Base-by-base conservation (phyloP, 2,329 filamentous ascomycete genomes). In the Penicillium sp. region DNA sequence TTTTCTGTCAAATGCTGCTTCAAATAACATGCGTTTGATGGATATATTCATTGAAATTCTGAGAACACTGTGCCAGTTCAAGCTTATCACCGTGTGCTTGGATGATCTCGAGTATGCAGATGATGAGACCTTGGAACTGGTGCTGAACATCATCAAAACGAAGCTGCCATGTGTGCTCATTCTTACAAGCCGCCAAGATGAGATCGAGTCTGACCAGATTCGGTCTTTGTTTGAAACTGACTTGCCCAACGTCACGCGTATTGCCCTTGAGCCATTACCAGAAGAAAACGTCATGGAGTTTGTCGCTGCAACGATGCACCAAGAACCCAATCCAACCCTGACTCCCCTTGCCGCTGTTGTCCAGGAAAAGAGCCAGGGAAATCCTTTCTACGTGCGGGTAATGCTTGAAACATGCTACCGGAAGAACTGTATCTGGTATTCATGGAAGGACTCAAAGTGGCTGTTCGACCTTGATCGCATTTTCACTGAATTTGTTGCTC, bases 91-190 rank as follows among this genome's bases (percentile, higher is more conserved):
- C 68, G 87, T 96, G 65, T 92, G 88, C 65, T 77, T 97, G 27
- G 93, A 97, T 68, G 93, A 97, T 73, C 78, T 97, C 31, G 92
- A 97, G 66, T 95, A 91, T 72, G 91, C 92, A 7, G 93, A 97
- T 69, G 85, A 89, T 26, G 93, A 97, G 72, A 95, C 90, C 14
- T 77, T 95, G 48, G 91, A 96, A 56, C 79, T 97, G 52, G 88
- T 97, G 39, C 84, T 88, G 16, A 88, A 92, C 66, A 91, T 97
- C 52, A 86, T 96, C 54, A 82, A 83, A 50, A 87, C 89, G 1
- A 88, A 89, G 62, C 85, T 97, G 59, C 91, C 90, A 21, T 89
- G 96, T 77, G 86, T 93, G 21, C 81, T 96, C 29, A 87, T 96
- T 52, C 78, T 96, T 51, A 95, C 92, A 0, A 89, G 88, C 64